These are phyloP conservation scores for Cytospora piceicola DNA, from an alignment of 2,329 filamentous ascomycete genomes.

Conservation along the genomic window DNA sequence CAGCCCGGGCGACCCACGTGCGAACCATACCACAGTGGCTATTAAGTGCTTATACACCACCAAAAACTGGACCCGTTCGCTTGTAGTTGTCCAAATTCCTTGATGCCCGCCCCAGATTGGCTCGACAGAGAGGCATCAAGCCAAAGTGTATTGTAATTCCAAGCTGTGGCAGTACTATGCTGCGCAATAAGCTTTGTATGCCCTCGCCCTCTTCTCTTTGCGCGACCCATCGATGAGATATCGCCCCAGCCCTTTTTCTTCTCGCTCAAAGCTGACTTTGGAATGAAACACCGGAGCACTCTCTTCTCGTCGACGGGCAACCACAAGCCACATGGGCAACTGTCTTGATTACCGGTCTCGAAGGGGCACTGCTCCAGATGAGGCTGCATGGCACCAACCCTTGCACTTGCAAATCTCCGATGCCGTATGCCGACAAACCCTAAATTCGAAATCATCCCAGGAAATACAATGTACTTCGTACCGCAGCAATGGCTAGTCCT, in stretches of 20 bases:
- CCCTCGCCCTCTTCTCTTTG: neutral
- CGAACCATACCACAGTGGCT: too few species aligned
- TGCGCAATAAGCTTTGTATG: too few species aligned
- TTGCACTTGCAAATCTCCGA: neutral
- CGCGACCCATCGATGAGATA: neutral
- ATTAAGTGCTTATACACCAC: too few species aligned
- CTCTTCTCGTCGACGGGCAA: neutral
- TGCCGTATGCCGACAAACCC: neutral
- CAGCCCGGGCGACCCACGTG: too few species aligned
- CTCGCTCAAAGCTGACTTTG: neutral
- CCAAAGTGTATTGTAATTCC: too few species aligned
- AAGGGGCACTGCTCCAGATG: neutral
- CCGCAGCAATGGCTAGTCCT: constrained; percentile 1
- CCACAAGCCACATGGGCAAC: too few species aligned
- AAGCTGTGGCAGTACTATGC: too few species aligned
- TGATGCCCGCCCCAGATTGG: too few species aligned
- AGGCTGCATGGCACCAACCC: neutral
- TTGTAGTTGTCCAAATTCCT: too few species aligned
- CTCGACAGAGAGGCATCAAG: too few species aligned
- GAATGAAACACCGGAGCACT: neutral
- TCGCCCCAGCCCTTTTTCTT: too few species aligned
- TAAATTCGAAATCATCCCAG: neutral
- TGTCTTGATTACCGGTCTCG: neutral
- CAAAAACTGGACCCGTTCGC: too few species aligned
- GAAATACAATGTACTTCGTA: neutral